These are phyloP conservation scores for Zoysia japonica DNA, from an alignment of 176 grass and related monocot species.

Conservation along the genomic window DNA sequence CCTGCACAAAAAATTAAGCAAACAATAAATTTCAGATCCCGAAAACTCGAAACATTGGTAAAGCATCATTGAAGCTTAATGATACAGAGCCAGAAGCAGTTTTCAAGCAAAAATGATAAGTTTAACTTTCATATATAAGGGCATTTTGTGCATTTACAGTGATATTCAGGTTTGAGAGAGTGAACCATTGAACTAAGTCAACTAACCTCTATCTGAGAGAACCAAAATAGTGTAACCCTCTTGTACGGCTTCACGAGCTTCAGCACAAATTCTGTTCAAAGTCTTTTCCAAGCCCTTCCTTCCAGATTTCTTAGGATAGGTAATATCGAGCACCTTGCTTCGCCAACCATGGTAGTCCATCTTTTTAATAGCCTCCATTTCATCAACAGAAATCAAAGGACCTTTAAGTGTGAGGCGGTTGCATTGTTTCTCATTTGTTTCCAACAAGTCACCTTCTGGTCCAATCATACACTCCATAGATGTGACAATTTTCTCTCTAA, in stretches of 20 bases:
- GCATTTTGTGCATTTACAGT: neutral
- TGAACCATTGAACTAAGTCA: constrained; percentile 12
- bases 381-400: constrained; percentile 78
- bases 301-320: constrained; percentile 79
- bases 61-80: neutral
- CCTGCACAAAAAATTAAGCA: constrained; percentile 49
- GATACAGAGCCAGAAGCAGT: neutral
- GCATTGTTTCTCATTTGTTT: constrained; percentile 91
- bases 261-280: constrained; percentile 82
- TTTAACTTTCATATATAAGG: neutral
- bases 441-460: constrained; percentile 90
- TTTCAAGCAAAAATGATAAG: neutral
- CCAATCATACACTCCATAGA: constrained; percentile 99
- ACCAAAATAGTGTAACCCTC: constrained; percentile 87
- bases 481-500: constrained; percentile 96
- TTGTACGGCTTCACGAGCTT: constrained; percentile 77
- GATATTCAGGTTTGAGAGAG: neutral
- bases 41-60: neutral
- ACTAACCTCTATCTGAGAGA: constrained; percentile 95
- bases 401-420: constrained; percentile 77
- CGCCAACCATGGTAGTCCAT: constrained; percentile 92
- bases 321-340: constrained; percentile 87
- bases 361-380: constrained; percentile 98
- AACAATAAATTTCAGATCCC: constrained; percentile 14
- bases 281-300: constrained; percentile 77